Base-by-base conservation (phyloP, 805 yeast genomes). In the Metschnikowia cubensis region DNA sequence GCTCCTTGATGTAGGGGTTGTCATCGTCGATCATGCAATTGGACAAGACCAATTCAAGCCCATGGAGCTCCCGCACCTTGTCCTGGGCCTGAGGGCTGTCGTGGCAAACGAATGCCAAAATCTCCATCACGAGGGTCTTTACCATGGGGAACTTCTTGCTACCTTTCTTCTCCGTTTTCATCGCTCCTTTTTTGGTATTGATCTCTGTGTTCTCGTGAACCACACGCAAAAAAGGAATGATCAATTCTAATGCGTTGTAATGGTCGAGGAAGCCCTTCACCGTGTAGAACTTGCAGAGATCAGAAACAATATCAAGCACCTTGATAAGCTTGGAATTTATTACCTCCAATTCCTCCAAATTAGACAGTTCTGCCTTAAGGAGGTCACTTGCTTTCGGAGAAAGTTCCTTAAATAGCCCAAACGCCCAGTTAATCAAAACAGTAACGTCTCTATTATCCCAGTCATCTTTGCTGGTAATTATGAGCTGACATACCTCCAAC, bases 1-100 rank as follows among this genome's bases (percentile, higher is more conserved):
- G 71, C 61, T 92, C 99, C 56, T 89, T 85, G 50, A 87, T 84
- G 58, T 77, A 92, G 0, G 97, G 98, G 64, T 94, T 95, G 62
- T 87, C 82, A 41, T 83, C 84, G 64, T 92, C 98, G 46, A 94
- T 83, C 36, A 86, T 80, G 69, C 97, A 91, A 54, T 84, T 85
- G 6, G 91, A 85, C 21, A 92, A 70, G 0, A 91, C 75, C 17
- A 88, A 66, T 47, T 83, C 88, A 13, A 92, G 64, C 0, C 89
- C 96, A 42, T 85, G 87, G 0, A 73, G 57, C 29, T 77, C 77
- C 42, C 97, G 71, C 34, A 87, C 71, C 39, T 68, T 63, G 50
- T 91, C 92, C 62, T 92, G 97, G 4, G 81, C 77, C 4, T 70
- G 71, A 41, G 65, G 69, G 42, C 82, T 76, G 0, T 76, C 70